A percentile compares a stretch with the other conserved stretches of the same genome.
Conservation (phyloP, 306 rosid genomes). For the Vigna trinervia region DNA sequence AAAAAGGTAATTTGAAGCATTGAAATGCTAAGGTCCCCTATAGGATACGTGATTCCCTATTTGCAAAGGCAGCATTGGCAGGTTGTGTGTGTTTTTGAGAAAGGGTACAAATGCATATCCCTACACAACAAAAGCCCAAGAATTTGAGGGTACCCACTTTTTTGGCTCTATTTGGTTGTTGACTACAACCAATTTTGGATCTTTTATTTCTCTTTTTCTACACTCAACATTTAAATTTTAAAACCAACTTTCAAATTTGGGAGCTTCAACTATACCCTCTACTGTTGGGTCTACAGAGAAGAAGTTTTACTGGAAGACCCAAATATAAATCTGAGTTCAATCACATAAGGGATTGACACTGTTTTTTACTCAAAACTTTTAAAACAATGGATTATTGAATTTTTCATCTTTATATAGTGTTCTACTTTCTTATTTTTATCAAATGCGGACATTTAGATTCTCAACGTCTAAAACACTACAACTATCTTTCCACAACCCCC, state of each 20-base stretch:
- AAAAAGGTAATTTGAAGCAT: constrained; percentile 18
- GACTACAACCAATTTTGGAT: constrained; percentile 29
- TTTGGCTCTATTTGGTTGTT: background rate
- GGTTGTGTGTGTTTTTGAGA: constrained; percentile 2
- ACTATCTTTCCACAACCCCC: background rate
- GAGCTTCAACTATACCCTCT: background rate
- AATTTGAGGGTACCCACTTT: constrained; percentile 29
- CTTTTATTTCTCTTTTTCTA: background rate
- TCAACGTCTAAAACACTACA: background rate
- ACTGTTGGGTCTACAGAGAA: no score
- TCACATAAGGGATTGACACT: no score
- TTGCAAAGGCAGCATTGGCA: constrained; percentile 17
- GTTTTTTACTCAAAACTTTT: no score
- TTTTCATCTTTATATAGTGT: no score
- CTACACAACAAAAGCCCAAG: background rate
- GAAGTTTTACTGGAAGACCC: no score
- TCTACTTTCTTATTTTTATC: no score
- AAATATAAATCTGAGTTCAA: no score
- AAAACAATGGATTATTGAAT: no score
- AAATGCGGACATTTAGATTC: no score
- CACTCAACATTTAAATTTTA: constrained; percentile 35
- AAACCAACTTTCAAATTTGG: constrained; percentile 21
- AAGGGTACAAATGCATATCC: constrained; percentile 26
- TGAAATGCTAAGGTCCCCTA: constrained; percentile 35
- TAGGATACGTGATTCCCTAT: background rate